Base-by-base conservation (phyloP, 345 rosid genomes). In the Iberis pinnata region DNA sequence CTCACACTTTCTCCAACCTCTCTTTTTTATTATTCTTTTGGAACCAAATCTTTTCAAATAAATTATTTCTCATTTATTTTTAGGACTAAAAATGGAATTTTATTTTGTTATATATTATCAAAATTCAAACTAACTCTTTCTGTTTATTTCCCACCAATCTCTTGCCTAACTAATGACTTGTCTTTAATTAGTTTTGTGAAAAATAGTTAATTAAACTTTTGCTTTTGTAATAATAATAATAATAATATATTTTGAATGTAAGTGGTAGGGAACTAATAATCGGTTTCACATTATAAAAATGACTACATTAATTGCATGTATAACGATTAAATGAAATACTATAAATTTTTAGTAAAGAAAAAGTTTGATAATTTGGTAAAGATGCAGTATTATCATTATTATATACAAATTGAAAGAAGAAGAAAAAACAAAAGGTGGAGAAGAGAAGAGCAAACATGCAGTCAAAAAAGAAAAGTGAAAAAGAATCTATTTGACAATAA, bases 401-500 rank as follows among this genome's bases (percentile, higher is more conserved):
- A n/a, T n/a, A n/a, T 31, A 56, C 22, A 33, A 31, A 32, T 38
- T 16, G 6, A 17, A 41, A 55, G 2, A 6, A 63, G 9, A 43
- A 48, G 6, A 9, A 46, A 17, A 41, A 64, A 3, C 6, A 63
- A 12, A 43, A 48, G 4, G 9, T 55, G 50, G 41, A 25, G 51
- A 41, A 57, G 57, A 24, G 42, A 49, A 56, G 51, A 24, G 52
- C 35, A 43, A 8, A 50, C 6, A 22, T 22, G 25, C 29, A 27
- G 70, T 66, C 60, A 66, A 58, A 64, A n/a, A 57, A 31, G 57
- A 41, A 6, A 64, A 41, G 69, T 65, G 52, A 56, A 64, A 63
- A 58, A 29, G 65, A 66, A 66, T 58, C 37, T 45, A 31, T 38
- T 45, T 42, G 50, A 39, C 60, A 52, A 66, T 66, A 66, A 45